Evolutionary conservation across 2,329 filamentous ascomycete species (phyloP).

Genomic region (Xylariaceae sp.): DNA sequence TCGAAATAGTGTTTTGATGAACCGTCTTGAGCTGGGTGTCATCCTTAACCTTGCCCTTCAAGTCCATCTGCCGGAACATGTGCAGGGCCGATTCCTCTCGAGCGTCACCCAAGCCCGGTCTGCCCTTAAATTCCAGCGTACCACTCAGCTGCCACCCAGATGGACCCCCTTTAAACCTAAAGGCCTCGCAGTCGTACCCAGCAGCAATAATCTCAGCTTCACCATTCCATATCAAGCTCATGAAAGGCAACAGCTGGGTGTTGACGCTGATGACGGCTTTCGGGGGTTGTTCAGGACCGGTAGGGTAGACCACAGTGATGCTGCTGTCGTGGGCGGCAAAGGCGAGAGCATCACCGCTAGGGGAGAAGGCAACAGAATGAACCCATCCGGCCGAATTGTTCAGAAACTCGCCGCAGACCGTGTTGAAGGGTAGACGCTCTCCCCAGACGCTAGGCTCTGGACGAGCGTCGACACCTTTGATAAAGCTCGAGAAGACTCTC

Average conservation of each 20-base stretch:
- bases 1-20: conserved; percentile 95
- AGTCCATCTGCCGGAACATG: conserved; percentile 98
- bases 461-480: conserved; percentile 88
- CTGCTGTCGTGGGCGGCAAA: conserved; percentile 96
- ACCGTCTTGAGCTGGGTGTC: conserved; percentile 94
- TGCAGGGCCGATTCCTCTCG: conserved; percentile 93
- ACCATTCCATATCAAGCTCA: conserved; percentile 87
- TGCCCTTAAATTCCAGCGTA: conserved; percentile 75
- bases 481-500: conserved; percentile 90
- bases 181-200: conserved; percentile 87
- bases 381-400: conserved; percentile 98
- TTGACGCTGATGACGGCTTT: conserved; percentile 86
- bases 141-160: conserved; percentile 83
- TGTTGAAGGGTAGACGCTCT: conserved; percentile 95
- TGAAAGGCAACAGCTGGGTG: conserved; percentile 89
- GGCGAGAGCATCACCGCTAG: conserved; percentile 87
- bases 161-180: conserved; percentile 80
- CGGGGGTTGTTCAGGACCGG: conserved; percentile 86
- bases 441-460: conserved; percentile 91
- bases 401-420: conserved; percentile 92
- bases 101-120: conserved; percentile 60
- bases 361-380: conserved; percentile 90
- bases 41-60: conserved; percentile 89
- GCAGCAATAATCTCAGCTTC: conserved; percentile 95
- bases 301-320: conserved; percentile 94